Percentiles rank a stretch among this genome's conserved stretches.
Evolutionary conservation across 768 basidiomycete species (phyloP).

Genomic region (Pluteus cervinus): DNA sequence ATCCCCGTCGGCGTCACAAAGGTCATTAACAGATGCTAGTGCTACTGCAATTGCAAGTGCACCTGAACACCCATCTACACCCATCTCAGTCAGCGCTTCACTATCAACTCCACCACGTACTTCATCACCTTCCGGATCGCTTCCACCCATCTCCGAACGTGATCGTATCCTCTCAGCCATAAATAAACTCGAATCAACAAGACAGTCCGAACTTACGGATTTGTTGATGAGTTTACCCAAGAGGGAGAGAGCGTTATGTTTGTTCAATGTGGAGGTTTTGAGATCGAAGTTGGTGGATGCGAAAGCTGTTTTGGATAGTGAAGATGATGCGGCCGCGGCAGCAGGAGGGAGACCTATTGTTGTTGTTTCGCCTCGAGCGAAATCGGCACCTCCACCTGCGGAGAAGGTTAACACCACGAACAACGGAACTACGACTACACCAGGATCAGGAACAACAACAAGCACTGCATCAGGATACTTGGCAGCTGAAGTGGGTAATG

Average conservation of each 20-base stretch:
- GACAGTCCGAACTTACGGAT: slow-evolving; percentile 63
- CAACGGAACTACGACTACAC: slow-evolving; percentile 75
- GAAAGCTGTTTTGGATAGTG: slow-evolving; percentile 72
- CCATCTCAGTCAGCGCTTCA: slow-evolving; percentile 70
- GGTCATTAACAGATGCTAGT: slow-evolving; percentile 67
- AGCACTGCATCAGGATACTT: too few species aligned
- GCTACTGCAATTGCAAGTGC: slow-evolving; percentile 78
- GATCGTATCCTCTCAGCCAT: slow-evolving; percentile 72
- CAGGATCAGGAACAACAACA: too few species aligned
- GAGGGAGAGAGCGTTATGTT: slow-evolving; percentile 84
- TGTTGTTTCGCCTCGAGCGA: too few species aligned
- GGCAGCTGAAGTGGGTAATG: too few species aligned
- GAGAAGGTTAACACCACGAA: slow-evolving; percentile 63
- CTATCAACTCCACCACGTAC: slow-evolving; percentile 81
- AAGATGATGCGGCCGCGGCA: slow-evolving; percentile 49
- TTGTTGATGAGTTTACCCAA: slow-evolving; percentile 84
- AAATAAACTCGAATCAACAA: slow-evolving; percentile 51
- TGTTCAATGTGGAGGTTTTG: slow-evolving; percentile 82
- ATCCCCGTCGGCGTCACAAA: slow-evolving; percentile 43
- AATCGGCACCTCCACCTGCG: slow-evolving; percentile 18
- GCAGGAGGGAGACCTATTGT: slow-evolving; percentile 16
- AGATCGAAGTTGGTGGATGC: slow-evolving; percentile 77
- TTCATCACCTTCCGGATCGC: slow-evolving; percentile 69
- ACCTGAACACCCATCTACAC: slow-evolving; percentile 87
- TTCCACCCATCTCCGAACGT: slow-evolving; percentile 56